These are phyloP conservation scores for Penicillium steckii DNA, from an alignment of 495 filamentous ascomycete genomes.

Conservation along the genomic window DNA sequence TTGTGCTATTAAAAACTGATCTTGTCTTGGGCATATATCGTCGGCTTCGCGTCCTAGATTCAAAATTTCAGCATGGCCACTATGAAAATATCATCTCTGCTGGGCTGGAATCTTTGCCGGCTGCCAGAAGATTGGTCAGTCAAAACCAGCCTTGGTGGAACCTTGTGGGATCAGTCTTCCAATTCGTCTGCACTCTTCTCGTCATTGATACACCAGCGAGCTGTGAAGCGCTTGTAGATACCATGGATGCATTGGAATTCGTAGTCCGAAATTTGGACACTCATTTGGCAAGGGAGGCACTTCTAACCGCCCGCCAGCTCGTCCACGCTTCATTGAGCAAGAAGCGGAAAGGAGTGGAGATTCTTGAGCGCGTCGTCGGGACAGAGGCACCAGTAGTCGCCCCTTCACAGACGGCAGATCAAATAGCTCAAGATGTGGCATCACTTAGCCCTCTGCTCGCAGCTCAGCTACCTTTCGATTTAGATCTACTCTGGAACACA, in stretches of 20 bases:
- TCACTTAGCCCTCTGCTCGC: conserved; percentile 9
- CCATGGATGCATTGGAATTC: conserved; percentile 36
- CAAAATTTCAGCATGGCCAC: conserved; percentile 14
- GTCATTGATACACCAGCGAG: conserved; percentile 36
- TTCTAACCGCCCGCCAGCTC: conserved; percentile 35
- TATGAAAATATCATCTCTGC: conserved; percentile 19
- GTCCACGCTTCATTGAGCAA: conserved; percentile 23
- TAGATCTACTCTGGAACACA: conserved; percentile 17
- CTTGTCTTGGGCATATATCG: conserved; percentile 39
- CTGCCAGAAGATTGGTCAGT: conserved; percentile 27
- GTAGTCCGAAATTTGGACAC: conserved; percentile 32
- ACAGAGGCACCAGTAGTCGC: not conserved
- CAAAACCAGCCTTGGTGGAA: conserved; percentile 42
- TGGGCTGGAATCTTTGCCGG: conserved; percentile 17
- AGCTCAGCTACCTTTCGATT: conserved; percentile 13
- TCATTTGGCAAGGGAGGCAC: conserved; percentile 36
- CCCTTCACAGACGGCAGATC: not conserved
- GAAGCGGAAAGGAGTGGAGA: conserved; percentile 20
- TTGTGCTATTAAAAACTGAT: conserved; percentile 34
- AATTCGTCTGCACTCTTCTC: conserved; percentile 42
- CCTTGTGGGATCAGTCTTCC: conserved; percentile 39
- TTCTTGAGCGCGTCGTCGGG: conserved; percentile 16
- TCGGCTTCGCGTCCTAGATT: conserved; percentile 33
- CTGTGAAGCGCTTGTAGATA: conserved; percentile 28
- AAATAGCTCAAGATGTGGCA: conserved; percentile 3